These are phyloP conservation scores for Cerioporus squamosus DNA, from an alignment of 1,284 basidiomycete genomes.

Conservation along the genomic window DNA sequence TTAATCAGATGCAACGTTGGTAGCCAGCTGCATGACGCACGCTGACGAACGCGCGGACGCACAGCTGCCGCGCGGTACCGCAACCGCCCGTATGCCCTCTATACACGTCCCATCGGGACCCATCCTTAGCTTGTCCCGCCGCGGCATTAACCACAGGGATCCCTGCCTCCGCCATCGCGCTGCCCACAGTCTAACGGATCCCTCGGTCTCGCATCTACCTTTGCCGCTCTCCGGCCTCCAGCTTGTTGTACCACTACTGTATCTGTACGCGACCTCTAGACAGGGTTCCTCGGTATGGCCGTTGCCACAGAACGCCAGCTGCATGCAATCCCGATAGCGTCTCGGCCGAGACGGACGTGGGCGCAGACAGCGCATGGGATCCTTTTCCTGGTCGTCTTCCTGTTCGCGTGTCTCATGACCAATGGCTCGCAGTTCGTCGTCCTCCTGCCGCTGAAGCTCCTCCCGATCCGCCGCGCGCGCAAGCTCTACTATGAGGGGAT, in stretches of 20 bases:
- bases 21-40: neutral
- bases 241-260: too few relatives aligned
- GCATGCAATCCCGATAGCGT: constrained; percentile 60
- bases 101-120: neutral
- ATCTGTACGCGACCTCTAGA: too few relatives aligned
- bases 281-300: too few relatives aligned
- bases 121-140: neutral
- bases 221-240: too few relatives aligned
- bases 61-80: constrained; percentile 6
- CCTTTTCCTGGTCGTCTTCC: constrained; percentile 66
- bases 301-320: constrained; percentile 17
- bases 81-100: constrained; percentile 1
- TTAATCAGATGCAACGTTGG: too few relatives aligned
- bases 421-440: constrained; percentile 73
- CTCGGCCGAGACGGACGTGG: constrained; percentile 63
- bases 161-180: too few relatives aligned
- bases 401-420: constrained; percentile 69
- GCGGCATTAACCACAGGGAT: too few relatives aligned
- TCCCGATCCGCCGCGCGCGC: constrained; percentile 54
- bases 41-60: constrained; percentile 3
- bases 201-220: too few relatives aligned
- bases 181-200: too few relatives aligned
- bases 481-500: constrained; percentile 70
- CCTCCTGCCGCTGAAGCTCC: constrained; percentile 63
- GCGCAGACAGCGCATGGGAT: constrained; percentile 53